Percentiles rank a stretch among this genome's conserved stretches.
These are phyloP conservation scores for Hypoxylon sp. DNA, from an alignment of 2,329 filamentous ascomycete species.

Conservation along the genomic window DNA sequence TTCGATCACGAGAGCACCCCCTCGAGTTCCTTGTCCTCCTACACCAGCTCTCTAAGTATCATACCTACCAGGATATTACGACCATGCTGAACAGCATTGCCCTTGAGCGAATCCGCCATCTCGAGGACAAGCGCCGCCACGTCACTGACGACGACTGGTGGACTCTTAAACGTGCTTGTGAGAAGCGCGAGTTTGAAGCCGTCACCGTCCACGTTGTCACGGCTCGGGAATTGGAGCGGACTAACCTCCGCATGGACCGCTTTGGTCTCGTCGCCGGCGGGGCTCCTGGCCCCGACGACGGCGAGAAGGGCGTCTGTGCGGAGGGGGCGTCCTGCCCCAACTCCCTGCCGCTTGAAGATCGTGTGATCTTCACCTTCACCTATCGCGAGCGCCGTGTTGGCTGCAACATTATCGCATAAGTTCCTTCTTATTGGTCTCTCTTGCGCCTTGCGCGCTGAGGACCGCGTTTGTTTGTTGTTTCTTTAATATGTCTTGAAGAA, in stretches of 20 bases:
- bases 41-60: background rate
- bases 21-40: background rate
- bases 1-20: background rate
- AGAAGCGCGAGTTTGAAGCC: background rate
- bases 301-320: background rate
- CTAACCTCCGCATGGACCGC: background rate
- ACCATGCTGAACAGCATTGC: slow-evolving; percentile 21
- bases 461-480: too few relatives aligned
- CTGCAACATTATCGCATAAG: slow-evolving; percentile 5
- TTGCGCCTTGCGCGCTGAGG: too few relatives aligned
- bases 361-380: background rate
- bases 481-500: background rate
- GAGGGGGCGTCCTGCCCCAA: background rate
- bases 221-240: background rate
- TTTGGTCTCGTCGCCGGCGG: background rate
- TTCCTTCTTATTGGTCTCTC: too few relatives aligned
- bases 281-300: background rate
- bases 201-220: background rate
- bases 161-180: background rate
- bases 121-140: background rate
- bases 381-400: background rate
- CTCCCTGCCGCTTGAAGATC: background rate
- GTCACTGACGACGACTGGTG: slow-evolving; percentile 3
- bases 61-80: background rate
- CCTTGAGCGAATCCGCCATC: slow-evolving; percentile 20